Conservation (phyloP, 192 early-diverging fungal species). For the Rhizophagus clarus region DNA sequence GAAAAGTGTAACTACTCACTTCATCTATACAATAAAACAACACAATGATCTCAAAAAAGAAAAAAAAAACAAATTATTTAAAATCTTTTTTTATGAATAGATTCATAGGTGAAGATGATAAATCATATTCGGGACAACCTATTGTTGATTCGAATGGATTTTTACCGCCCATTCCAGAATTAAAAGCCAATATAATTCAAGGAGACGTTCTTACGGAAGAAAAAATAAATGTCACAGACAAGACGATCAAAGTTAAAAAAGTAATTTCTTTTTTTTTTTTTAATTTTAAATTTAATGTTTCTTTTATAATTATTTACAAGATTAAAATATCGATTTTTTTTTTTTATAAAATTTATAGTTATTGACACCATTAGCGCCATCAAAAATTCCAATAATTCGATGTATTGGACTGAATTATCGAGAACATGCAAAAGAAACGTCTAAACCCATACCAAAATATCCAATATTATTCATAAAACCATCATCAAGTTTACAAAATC, state of each 20-base stretch:
- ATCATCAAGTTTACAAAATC: conserved; percentile 43
- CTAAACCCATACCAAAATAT: conserved; percentile 44
- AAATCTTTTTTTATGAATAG: conserved; percentile 38
- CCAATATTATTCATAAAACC: conserved; percentile 67
- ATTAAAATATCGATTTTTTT: conserved; percentile 28
- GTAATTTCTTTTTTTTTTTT: conserved; percentile 27
- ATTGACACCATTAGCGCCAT: conserved; percentile 45
- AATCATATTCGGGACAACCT: conserved; percentile 54
- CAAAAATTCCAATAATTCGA: conserved; percentile 43
- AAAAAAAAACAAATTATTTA: too few relatives aligned
- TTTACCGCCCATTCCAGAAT: background rate
- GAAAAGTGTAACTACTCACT: too few relatives aligned
- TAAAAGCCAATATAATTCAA: conserved; percentile 48
- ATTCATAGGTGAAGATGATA: conserved; percentile 51
- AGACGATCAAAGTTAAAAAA: conserved; percentile 45
- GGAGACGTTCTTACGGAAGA: conserved; percentile 47
- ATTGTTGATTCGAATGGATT: conserved; percentile 20
- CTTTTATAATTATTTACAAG: too few relatives aligned
- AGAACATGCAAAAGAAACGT: conserved; percentile 58
- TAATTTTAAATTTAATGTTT: background rate
- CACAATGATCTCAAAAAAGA: too few relatives aligned
- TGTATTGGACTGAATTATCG: conserved; percentile 66
- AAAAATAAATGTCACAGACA: conserved; percentile 39
- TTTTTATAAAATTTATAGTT: conserved; percentile 33
- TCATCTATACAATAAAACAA: too few relatives aligned